phyloP scores from a whole-genome alignment of 2,329 filamentous ascomycete genomes.

The Aspergillus aculeatinus region DNA sequence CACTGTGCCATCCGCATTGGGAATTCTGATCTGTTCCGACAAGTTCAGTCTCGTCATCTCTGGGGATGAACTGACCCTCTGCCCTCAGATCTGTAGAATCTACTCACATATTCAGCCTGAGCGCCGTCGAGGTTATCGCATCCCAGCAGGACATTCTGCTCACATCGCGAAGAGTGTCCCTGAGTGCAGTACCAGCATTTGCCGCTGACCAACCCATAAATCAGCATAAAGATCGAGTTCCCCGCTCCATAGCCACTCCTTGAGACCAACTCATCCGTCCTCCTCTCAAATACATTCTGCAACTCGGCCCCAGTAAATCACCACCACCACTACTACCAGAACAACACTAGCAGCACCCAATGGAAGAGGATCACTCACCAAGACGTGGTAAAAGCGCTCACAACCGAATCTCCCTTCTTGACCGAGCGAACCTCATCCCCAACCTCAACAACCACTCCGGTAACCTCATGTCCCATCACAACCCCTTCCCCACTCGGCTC shows the following conservation, averaged over 20 bases:
- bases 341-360: neutral
- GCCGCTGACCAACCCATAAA: slow-evolving; percentile 45
- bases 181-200: slow-evolving; percentile 83
- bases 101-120: slow-evolving; percentile 70
- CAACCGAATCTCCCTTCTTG: slow-evolving; percentile 72
- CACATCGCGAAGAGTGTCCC: slow-evolving; percentile 75
- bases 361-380: slow-evolving; percentile 55
- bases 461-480: slow-evolving; percentile 80
- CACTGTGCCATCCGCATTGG: slow-evolving; percentile 76
- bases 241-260: neutral
- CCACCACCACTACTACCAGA: neutral
- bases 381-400: slow-evolving; percentile 79
- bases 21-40: slow-evolving; percentile 62
- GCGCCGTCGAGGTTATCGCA: slow-evolving; percentile 68
- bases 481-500: slow-evolving; percentile 66
- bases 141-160: slow-evolving; percentile 69
- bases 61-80: neutral
- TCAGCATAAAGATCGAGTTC: neutral
- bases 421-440: slow-evolving; percentile 69
- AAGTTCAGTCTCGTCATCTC: neutral
- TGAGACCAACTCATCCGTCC: neutral
- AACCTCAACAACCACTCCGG: slow-evolving; percentile 68
- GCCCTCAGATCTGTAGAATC: slow-evolving; percentile 10
- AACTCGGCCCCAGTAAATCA: neutral
- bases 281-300: neutral